Evolutionary conservation across 1,139 yeast species (phyloP), one percentile per base, ranked within the genome.

Genomic region (Meyerozyma carpophila): DNA sequence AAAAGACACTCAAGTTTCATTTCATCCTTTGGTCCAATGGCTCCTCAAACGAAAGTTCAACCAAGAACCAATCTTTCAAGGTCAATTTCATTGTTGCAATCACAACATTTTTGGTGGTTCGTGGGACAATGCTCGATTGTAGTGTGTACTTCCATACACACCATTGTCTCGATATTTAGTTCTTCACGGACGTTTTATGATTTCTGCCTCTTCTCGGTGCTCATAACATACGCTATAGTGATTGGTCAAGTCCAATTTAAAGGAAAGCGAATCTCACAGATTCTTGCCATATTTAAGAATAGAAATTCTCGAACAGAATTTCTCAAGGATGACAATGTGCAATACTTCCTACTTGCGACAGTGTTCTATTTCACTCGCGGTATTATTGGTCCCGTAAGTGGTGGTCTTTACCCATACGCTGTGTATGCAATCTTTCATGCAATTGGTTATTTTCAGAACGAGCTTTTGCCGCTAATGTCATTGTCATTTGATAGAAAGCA

Each of bases 271-370:
- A 43, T 58, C 8, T 43, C 55, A 1, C 55, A 52, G 24, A 43
- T 66, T 24, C 44, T 65, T 46, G 54, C n/a, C 21, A 39, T 18
- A 8, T 40, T 6, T 21, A 34, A 16, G 48, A 59, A 5, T 57
- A 55, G 39, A 44, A 48, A 5, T 39, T 44, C 31, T 43, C 39
- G 9, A 32, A 27, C 47, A 16, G 40, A 37, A 32, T 49, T 68
- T 40, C 39, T 70, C 20, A 58, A 63, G 36, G 81, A 77, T 56
- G 82, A 77, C 48, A 77, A 77, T 48, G 66, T 74, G 31, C 82
- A 77, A 49, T 77, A 77, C 53, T 62, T 77, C 44, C 39, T 59
- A 16, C 61, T 77, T 50, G 79, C 81, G 0, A 46, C 63, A 7
- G 56, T 66, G 16, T 65, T 75, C 32, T 68, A 60, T 43, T 42